Conservation (phyloP, 2,329 filamentous ascomycete species). For the Mariannaea elegans region DNA sequence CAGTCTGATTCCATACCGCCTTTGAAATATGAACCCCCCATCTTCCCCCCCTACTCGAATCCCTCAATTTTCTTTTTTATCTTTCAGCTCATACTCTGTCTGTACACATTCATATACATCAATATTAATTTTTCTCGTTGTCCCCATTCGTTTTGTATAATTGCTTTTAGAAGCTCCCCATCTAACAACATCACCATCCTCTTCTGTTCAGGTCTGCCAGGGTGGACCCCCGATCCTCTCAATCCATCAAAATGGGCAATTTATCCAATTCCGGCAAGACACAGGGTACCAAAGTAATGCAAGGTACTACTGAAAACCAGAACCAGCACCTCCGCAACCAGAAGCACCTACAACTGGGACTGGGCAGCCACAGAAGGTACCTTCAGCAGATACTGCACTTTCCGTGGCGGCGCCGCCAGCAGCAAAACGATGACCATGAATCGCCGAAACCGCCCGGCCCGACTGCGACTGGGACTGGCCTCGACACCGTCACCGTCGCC, state of each 20-base stretch:
- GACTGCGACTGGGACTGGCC: conserved; percentile 26
- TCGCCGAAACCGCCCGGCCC: conserved; percentile 40
- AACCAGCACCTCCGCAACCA: conserved; percentile 15
- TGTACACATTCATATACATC: too few relatives aligned
- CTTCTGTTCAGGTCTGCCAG: conserved; percentile 3
- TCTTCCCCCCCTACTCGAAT: neutral
- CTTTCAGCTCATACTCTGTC: neutral
- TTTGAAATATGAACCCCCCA: conserved; percentile 13
- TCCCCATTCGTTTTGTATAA: conserved; percentile 5
- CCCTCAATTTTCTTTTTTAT: neutral
- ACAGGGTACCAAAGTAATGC: conserved; percentile 34
- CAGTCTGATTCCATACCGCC: neutral
- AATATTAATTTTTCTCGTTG: too few relatives aligned
- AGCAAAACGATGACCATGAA: conserved; percentile 29
- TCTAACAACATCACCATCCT: conserved; percentile 1
- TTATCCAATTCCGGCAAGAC: conserved; percentile 19
- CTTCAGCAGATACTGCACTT: conserved; percentile 19
- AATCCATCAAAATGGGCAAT: conserved; percentile 9
- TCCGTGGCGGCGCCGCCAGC: conserved; percentile 25
- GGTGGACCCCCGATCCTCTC: conserved; percentile 12
- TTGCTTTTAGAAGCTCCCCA: conserved; percentile 3
- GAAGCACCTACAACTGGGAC: neutral
- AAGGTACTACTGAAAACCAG: conserved; percentile 21
- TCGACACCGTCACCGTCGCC: conserved; percentile 41
- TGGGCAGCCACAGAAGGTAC: conserved; percentile 16